These are phyloP conservation scores for Podospora pseudopauciseta DNA, from an alignment of 495 filamentous ascomycete species.

Conservation along the genomic window DNA sequence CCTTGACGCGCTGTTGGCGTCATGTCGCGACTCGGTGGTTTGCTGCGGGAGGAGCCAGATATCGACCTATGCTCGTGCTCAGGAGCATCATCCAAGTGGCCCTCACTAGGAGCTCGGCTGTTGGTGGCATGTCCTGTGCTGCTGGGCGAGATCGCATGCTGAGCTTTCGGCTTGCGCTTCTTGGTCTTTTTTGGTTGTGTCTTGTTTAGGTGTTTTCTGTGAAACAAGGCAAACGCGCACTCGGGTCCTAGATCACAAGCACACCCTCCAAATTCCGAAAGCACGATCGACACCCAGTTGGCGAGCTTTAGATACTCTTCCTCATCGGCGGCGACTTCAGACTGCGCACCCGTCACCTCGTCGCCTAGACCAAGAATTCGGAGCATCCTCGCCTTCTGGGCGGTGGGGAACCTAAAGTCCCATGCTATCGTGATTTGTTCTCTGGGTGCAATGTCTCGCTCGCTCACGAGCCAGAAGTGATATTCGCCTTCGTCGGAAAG, in stretches of 20 bases:
- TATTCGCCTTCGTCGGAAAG: slow-evolving; percentile 71
- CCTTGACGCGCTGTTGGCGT: slow-evolving; percentile 60
- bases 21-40: slow-evolving; percentile 75
- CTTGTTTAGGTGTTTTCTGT: slow-evolving; percentile 58
- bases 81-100: slow-evolving; percentile 50
- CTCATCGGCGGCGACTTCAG: slow-evolving; percentile 45
- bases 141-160: slow-evolving; percentile 58
- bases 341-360: slow-evolving; percentile 33
- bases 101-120: slow-evolving; percentile 77
- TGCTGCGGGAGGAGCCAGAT: slow-evolving; percentile 70
- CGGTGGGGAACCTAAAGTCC: slow-evolving; percentile 52
- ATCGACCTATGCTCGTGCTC: slow-evolving; percentile 62
- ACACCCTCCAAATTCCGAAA: slow-evolving; percentile 85
- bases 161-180: slow-evolving; percentile 52
- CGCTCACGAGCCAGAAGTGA: slow-evolving; percentile 85
- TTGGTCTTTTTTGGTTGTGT: slow-evolving; percentile 56
- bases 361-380: slow-evolving; percentile 50
- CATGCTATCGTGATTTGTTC: slow-evolving; percentile 56
- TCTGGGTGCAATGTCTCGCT: slow-evolving; percentile 58
- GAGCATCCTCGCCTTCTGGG: slow-evolving; percentile 40
- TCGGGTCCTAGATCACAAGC: slow-evolving; percentile 64
- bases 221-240: slow-evolving; percentile 71
- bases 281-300: slow-evolving; percentile 61
- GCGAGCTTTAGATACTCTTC: slow-evolving; percentile 49
- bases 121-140: slow-evolving; percentile 66